Percentiles rank a stretch among this genome's conserved stretches.
phyloP scores from a whole-genome alignment of 2,329 filamentous ascomycete species.

The Hypoxylon sp. region DNA sequence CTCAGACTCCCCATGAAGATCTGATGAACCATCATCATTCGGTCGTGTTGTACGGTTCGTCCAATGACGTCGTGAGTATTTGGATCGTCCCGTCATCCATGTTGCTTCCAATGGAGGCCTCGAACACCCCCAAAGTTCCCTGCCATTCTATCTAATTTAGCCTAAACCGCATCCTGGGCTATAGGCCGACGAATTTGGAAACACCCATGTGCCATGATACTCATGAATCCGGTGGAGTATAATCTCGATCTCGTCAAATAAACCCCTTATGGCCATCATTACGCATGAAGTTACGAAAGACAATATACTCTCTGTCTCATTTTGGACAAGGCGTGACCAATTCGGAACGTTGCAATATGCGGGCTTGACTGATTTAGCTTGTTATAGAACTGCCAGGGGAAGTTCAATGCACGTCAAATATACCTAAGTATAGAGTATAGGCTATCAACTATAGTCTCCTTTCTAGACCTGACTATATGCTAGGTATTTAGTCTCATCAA shows the following conservation, averaged over 20 bases:
- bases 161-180: conserved; percentile 30
- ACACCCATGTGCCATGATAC: conserved; percentile 27
- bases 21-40: conserved; percentile 27
- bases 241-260: conserved; percentile 19
- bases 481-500: conserved; percentile 8
- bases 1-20: conserved; percentile 33
- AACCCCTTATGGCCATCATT: conserved; percentile 19
- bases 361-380: conserved; percentile 8
- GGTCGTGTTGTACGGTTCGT: conserved; percentile 7
- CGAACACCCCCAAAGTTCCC: conserved; percentile 21
- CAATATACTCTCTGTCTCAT: conserved; percentile 16
- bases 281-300: conserved; percentile 33
- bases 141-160: conserved; percentile 36
- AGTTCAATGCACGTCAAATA: conserved; percentile 19
- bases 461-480: conserved; percentile 22
- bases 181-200: conserved; percentile 29
- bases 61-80: conserved; percentile 40
- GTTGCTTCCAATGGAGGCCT: conserved; percentile 36
- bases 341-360: conserved; percentile 27
- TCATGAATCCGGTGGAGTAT: conserved; percentile 6
- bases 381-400: conserved; percentile 15
- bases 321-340: conserved; percentile 26
- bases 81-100: conserved; percentile 25
- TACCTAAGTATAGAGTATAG: conserved; percentile 9
- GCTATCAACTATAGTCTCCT: conserved; percentile 16